Base-by-base conservation (phyloP, 257 asterid species). In the Penstemon barbatus region DNA sequence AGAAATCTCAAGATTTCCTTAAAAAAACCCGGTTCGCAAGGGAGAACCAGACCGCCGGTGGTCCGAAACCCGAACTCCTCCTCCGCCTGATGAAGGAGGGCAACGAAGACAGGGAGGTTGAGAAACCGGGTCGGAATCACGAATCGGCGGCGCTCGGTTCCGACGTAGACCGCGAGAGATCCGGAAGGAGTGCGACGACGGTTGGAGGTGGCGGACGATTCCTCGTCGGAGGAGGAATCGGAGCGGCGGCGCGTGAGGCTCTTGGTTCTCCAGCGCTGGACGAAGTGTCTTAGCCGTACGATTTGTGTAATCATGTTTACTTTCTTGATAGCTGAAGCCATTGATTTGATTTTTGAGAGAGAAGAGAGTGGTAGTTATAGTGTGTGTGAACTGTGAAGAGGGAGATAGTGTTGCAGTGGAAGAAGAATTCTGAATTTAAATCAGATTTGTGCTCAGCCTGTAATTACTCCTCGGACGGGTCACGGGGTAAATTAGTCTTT, bases 11-110 rank as follows among this genome's bases (percentile, higher is more conserved):
- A 15, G 19, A 88, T 70, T 19, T 73, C 81, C 4, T 48, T 25
- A 59, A 88, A 84, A 39, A 84, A 77, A 9, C 3, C 83, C 46
- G 83, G 82, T 11, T 86, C 86, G 77, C 87, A 79, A 15, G 89
- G 92, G 51, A 88, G 80, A 13, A 74, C 77, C 73, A 88, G 78
- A 9, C 89, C 90, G 61, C 93, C 93, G 65, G 66, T 55, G 10
- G 69, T 66, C 57, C 66, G 86, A 65, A 75, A 88, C 39, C 96
- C 96, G 68, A 83, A 88, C 74, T 88, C 93, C 80, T 88, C 96
- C 63, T 79, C 90, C 19, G 92, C 92, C 65, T 82, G 61, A 25
- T 78, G 64, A 3, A 88, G 83, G 15, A 88, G 82, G 4, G 79
- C 76, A 4, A 80, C 76, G 79, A 87, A 85, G 0, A 83, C 76